Evolutionary conservation across 768 basidiomycete genomes (phyloP).

Genomic region (Phylloporus sp.): DNA sequence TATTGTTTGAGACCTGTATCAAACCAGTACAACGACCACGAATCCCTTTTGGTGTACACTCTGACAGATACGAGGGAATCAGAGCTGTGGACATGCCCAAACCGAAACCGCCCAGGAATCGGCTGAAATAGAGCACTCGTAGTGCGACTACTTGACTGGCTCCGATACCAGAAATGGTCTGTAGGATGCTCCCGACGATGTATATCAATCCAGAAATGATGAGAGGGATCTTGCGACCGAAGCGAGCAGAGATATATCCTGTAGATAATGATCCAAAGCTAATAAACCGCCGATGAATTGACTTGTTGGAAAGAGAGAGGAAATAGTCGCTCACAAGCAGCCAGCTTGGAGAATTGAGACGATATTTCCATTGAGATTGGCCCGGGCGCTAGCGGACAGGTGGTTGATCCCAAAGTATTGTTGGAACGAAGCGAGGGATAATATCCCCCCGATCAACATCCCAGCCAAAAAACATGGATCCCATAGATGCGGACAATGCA

Average conservation of each 20-base stretch:
- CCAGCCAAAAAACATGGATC: constrained; percentile 49
- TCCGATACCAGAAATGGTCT: constrained; percentile 42
- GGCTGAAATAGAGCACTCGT: constrained; percentile 42
- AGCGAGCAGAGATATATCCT: constrained; percentile 38
- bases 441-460: constrained; percentile 48
- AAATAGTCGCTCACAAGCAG: constrained; percentile 38
- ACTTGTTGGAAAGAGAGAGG: not conserved
- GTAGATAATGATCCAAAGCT: constrained; percentile 44
- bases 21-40: constrained; percentile 49
- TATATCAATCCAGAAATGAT: constrained; percentile 44
- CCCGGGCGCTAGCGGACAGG: constrained; percentile 33
- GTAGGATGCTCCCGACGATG: constrained; percentile 46
- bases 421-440: constrained; percentile 45
- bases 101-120: constrained; percentile 60
- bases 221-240: constrained; percentile 46
- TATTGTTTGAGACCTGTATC: constrained; percentile 32
- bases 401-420: constrained; percentile 45
- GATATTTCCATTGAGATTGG: constrained; percentile 46
- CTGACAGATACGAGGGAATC: constrained; percentile 49
- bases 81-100: constrained; percentile 52
- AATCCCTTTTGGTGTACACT: constrained; percentile 45
- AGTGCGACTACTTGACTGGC: constrained; percentile 33
- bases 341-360: constrained; percentile 50
- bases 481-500: constrained; percentile 43
- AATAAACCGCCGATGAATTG: not conserved